Conservation (phyloP, 371 early-diverging fungal species). For the Coemansia sp. region DNA sequence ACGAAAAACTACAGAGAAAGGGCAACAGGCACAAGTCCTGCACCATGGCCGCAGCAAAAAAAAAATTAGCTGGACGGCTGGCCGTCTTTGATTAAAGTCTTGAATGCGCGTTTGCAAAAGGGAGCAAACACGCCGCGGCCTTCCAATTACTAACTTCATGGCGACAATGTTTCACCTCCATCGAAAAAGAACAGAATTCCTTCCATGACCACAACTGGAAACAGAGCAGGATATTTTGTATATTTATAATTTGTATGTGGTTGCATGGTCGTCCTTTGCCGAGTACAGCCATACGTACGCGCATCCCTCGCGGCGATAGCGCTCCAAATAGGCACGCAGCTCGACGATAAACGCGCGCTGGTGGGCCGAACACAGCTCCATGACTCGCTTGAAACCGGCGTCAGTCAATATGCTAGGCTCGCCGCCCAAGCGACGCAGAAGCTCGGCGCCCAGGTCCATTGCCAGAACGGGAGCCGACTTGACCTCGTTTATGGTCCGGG, state of each 20-base stretch:
- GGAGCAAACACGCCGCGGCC: too few relatives aligned
- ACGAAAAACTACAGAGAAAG: too few relatives aligned
- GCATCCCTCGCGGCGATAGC: slow-evolving; percentile 54
- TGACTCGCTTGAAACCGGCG: slow-evolving; percentile 59
- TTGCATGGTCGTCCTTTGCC: slow-evolving; percentile 63
- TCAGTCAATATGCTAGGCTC: slow-evolving; percentile 62
- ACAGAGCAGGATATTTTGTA: too few relatives aligned
- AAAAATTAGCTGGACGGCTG: too few relatives aligned
- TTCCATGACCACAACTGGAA: too few relatives aligned
- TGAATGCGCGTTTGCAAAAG: too few relatives aligned
- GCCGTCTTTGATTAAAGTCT: too few relatives aligned
- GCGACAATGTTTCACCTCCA: too few relatives aligned
- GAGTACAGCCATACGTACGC: slow-evolving; percentile 72
- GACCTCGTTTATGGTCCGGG: slow-evolving; percentile 54
- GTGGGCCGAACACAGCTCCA: slow-evolving; percentile 56
- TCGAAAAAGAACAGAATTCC: too few relatives aligned
- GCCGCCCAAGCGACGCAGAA: slow-evolving; percentile 59
- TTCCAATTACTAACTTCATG: too few relatives aligned
- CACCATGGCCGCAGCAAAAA: too few relatives aligned
- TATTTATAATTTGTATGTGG: slow-evolving; percentile 53
- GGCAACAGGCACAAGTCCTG: too few relatives aligned
- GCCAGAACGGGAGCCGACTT: slow-evolving; percentile 61
- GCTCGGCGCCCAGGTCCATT: slow-evolving; percentile 64
- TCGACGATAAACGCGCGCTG: slow-evolving; percentile 60
- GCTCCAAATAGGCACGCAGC: slow-evolving; percentile 53